Evolutionary conservation across 257 asterid species (phyloP), one percentile per base, ranked within the genome.

Genomic region (Anisodus tanguticus): DNA sequence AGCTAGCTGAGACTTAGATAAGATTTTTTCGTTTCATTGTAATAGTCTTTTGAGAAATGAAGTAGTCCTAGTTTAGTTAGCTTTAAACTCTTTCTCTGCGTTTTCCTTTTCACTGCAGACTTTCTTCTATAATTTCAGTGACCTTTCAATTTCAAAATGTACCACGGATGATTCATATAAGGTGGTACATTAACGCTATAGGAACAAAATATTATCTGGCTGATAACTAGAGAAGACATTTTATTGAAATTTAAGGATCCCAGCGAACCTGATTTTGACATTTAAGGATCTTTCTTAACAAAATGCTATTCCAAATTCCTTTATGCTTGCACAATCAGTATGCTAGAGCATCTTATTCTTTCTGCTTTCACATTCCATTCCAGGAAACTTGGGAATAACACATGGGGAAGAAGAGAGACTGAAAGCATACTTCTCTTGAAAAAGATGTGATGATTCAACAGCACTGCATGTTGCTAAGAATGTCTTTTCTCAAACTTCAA

Each of bases 361-460:
- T 49, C 60, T 74, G 80, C 59, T 74, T 64, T 64, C 43, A 31
- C 43, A 64, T 11, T 63, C 45, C 0, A 3, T 64, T 2, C n/a
- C 71, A 9, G 17, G 17, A 6, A 26, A 26, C 17, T 64, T 26
- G 16, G 43, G 71, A 63, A 11, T 12, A 19, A 10, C 78, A 17
- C 9, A n/a, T n/a, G 16, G 16, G 31, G 78, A 70, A 45, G 79
- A 4, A 71, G n/a, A 39, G 59, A 72, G 59, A 72, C 43, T 5
- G 80, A 19, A 47, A n/a, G 60, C 80, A 47, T 72, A 72, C 41
- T 72, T 47, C 80, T 72, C 60, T 19, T 45, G 11, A 47, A 47
- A 47, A 5, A 5, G 16, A 70, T n/a, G 79, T 0, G 17, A 70
- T 43, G 79, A 70, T 70, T 70, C 16, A 70, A 22, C 41, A 66